Conservation (phyloP, 495 filamentous ascomycete species). For the Schizothecium vesticola region DNA sequence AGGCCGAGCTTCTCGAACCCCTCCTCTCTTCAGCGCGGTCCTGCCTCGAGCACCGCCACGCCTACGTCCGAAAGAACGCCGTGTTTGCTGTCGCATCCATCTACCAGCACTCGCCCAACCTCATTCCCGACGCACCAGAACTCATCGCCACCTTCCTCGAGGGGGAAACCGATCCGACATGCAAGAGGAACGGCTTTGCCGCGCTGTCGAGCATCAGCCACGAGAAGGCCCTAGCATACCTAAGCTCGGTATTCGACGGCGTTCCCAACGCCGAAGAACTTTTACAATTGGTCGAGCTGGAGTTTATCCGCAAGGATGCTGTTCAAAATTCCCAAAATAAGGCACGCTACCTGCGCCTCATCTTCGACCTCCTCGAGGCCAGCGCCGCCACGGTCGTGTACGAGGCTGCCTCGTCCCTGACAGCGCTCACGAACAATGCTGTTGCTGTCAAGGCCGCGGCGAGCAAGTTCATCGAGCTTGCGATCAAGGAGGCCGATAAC, state of each 20-base stretch:
- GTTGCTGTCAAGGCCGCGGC: slow-evolving; percentile 97
- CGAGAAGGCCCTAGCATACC: slow-evolving; percentile 83
- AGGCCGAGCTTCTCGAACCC: slow-evolving; percentile 93
- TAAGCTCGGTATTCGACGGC: slow-evolving; percentile 86
- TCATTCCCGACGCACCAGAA: slow-evolving; percentile 95
- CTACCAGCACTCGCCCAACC: slow-evolving; percentile 78
- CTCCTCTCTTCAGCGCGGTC: slow-evolving; percentile 84
- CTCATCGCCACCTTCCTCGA: slow-evolving; percentile 87
- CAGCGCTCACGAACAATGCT: slow-evolving; percentile 88
- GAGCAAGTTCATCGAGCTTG: slow-evolving; percentile 90
- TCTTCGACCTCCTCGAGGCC: slow-evolving; percentile 95
- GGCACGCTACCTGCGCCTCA: slow-evolving; percentile 86
- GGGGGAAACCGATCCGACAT: slow-evolving; percentile 86
- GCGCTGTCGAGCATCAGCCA: slow-evolving; percentile 88
- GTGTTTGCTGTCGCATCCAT: slow-evolving; percentile 93
- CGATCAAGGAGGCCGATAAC: slow-evolving; percentile 96
- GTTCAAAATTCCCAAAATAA: slow-evolving; percentile 90
- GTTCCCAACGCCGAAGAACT: slow-evolving; percentile 93
- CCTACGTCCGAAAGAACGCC: slow-evolving; percentile 96
- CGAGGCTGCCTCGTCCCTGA: slow-evolving; percentile 96
- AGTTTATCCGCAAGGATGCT: slow-evolving; percentile 98
- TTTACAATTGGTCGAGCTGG: slow-evolving; percentile 85
- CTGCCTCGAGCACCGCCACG: slow-evolving; percentile 92
- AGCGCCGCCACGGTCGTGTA: slow-evolving; percentile 93
- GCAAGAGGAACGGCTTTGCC: slow-evolving; percentile 97